Conservation (phyloP, 345 rosid species). For the Salix brachista region DNA sequence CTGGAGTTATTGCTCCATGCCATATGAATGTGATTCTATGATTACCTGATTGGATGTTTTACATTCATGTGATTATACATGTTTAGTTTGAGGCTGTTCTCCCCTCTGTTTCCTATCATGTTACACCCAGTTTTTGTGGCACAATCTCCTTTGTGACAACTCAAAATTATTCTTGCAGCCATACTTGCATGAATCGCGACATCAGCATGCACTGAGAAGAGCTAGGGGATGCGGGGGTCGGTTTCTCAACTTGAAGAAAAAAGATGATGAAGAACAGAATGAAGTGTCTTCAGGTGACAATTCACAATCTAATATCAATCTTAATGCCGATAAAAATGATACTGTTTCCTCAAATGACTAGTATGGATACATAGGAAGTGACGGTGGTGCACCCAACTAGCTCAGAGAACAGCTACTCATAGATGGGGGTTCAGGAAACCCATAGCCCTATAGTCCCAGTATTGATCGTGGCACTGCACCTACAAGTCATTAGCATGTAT, state of each 20-base stretch:
- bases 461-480: neutral
- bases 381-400: neutral
- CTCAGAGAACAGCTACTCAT: neutral
- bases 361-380: constrained; percentile 30
- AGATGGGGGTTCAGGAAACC: neutral
- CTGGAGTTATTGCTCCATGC: neutral
- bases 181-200: constrained; percentile 94
- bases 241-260: constrained; percentile 77
- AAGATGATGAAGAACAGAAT: constrained; percentile 38
- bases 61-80: neutral
- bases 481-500: constrained; percentile 15
- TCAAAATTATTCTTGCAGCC: constrained; percentile 51
- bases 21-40: neutral
- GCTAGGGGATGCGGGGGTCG: constrained; percentile 97
- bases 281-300: constrained; percentile 48
- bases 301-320: constrained; percentile 59
- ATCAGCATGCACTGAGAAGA: constrained; percentile 85
- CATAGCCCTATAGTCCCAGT: neutral
- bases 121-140: neutral
- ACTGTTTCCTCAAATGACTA: constrained; percentile 41
- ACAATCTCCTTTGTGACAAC: neutral
- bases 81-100: neutral
- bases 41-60: neutral
- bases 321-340: constrained; percentile 48
- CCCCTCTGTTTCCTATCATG: neutral